These are phyloP conservation scores for Tricharina praecox DNA, from an alignment of 495 filamentous ascomycete species.

Conservation along the genomic window DNA sequence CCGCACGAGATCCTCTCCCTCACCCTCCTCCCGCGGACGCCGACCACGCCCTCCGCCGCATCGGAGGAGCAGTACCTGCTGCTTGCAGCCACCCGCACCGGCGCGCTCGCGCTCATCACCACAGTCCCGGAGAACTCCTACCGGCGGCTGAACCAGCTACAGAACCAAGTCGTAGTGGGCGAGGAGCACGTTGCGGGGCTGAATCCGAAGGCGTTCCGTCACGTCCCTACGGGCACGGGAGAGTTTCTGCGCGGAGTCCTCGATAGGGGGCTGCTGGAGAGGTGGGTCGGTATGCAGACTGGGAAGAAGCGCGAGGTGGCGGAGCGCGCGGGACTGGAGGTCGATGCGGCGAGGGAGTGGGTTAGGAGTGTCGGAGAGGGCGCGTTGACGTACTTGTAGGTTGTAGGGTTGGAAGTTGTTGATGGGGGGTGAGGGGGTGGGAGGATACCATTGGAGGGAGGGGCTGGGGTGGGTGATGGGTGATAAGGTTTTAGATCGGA, in stretches of 20 bases:
- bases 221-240: slow-evolving; percentile 26
- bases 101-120: slow-evolving; percentile 57
- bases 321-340: slow-evolving; percentile 42
- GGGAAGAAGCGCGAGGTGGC: slow-evolving; percentile 53
- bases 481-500: too few species aligned
- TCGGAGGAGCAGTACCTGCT: slow-evolving; percentile 39
- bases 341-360: slow-evolving; percentile 44
- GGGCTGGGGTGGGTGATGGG: too few species aligned
- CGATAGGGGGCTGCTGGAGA: slow-evolving; percentile 42
- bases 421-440: not conserved
- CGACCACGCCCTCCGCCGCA: slow-evolving; percentile 16
- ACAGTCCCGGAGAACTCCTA: slow-evolving; percentile 65
- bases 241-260: slow-evolving; percentile 38
- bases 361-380: slow-evolving; percentile 23
- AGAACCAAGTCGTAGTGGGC: slow-evolving; percentile 56
- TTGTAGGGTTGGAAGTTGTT: too few species aligned
- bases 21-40: slow-evolving; percentile 53
- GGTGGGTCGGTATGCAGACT: slow-evolving; percentile 55
- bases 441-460: slow-evolving; percentile 17
- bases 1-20: slow-evolving; percentile 58
- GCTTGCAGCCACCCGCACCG: slow-evolving; percentile 55
- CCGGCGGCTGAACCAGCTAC: slow-evolving; percentile 64
- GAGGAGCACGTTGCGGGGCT: slow-evolving; percentile 62
- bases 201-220: slow-evolving; percentile 64
- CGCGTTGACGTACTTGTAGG: slow-evolving; percentile 7